A percentile compares a stretch with the other conserved stretches of the same genome.
Evolutionary conservation across 768 basidiomycete species (phyloP).

Genomic region (Russula vinacea): DNA sequence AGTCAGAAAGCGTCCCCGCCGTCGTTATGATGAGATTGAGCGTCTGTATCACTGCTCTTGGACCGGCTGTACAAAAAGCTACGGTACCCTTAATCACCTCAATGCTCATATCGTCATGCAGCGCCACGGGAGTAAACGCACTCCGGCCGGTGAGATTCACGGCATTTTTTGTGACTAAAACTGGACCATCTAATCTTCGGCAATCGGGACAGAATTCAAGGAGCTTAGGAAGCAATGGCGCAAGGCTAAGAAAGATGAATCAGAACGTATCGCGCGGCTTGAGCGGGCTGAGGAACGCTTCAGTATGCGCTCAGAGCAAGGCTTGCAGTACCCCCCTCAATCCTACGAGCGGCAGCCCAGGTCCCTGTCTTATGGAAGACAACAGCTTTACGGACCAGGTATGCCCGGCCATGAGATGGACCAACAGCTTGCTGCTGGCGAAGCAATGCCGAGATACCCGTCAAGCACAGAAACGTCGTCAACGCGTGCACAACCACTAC

Average conservation of each 20-base stretch:
- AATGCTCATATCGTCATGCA: conserved; percentile 99
- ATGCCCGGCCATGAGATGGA: conserved; percentile 24
- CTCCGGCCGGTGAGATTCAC: conserved; percentile 72
- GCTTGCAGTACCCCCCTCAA: conserved; percentile 10
- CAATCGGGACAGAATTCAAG: conserved; percentile 76
- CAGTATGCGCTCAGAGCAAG: conserved; percentile 10
- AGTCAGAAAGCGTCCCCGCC: conserved; percentile 78
- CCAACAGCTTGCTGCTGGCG: conserved; percentile 11
- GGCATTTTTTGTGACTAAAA: conserved; percentile 1
- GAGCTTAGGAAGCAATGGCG: conserved; percentile 97
- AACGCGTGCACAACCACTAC: conserved; percentile 17
- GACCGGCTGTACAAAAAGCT: conserved; percentile 64
- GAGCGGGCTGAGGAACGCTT: conserved; percentile 21
- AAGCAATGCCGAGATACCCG: conserved; percentile 13
- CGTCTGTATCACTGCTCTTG: conserved; percentile 81
- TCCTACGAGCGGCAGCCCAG: conserved; percentile 15
- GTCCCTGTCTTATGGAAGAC: conserved; percentile 13
- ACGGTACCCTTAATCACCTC: conserved; percentile 93
- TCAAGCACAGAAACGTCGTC: conserved; percentile 3
- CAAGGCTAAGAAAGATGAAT: conserved; percentile 79
- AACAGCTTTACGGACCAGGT: conserved; percentile 22
- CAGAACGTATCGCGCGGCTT: conserved; percentile 19
- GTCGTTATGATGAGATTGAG: conserved; percentile 93
- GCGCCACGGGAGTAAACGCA: conserved; percentile 87
- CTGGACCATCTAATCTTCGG: conserved; percentile 26